Percentiles rank a stretch among this genome's conserved stretches.
These are phyloP conservation scores for Lagenidium sp. DNA, from an alignment of 352 stramenopile genomes.

Conservation along the genomic window DNA sequence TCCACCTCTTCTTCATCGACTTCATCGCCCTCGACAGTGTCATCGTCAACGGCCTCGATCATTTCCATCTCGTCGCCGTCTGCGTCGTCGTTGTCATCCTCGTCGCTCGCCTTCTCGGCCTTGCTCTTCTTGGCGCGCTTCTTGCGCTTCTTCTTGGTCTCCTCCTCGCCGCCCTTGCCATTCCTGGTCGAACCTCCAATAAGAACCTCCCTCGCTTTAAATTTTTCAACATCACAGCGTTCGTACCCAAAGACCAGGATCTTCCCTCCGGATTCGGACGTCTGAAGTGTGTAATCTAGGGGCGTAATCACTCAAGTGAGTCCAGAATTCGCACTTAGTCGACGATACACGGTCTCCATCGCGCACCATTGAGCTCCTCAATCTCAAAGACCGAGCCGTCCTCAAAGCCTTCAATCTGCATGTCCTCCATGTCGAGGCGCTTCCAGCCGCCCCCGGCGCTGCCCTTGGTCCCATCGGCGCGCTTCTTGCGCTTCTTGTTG, in stretches of 20 bases:
- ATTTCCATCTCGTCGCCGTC: constrained; percentile 7
- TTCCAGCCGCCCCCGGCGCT: constrained; percentile 30
- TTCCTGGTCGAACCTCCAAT: too few relatives aligned
- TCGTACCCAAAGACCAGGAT: constrained; percentile 34
- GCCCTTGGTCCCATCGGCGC: constrained; percentile 4
- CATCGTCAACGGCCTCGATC: too few relatives aligned
- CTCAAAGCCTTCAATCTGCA: constrained; percentile 76
- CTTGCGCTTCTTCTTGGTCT: constrained; percentile 15
- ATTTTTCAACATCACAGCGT: neutral
- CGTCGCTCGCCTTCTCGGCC: constrained; percentile 4
- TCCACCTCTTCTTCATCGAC: constrained; percentile 5
- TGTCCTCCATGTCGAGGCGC: constrained; percentile 62
- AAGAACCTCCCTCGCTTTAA: neutral
- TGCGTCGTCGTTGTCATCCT: constrained; percentile 11
- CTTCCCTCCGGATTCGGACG: constrained; percentile 38
- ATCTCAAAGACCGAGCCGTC: constrained; percentile 78
- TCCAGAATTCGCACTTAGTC: too few relatives aligned
- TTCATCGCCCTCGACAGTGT: too few relatives aligned
- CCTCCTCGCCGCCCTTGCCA: constrained; percentile 4
- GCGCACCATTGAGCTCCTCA: constrained; percentile 69
- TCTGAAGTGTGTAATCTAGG: constrained; percentile 52
- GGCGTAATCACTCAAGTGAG: too few relatives aligned
- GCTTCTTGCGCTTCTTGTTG: constrained; percentile 61
- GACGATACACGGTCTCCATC: neutral
- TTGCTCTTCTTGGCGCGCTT: constrained; percentile 10